A percentile compares a stretch with the other conserved stretches of the same genome.
phyloP scores from a whole-genome alignment of 1,284 basidiomycete species.

The Ustilago trichophora region DNA sequence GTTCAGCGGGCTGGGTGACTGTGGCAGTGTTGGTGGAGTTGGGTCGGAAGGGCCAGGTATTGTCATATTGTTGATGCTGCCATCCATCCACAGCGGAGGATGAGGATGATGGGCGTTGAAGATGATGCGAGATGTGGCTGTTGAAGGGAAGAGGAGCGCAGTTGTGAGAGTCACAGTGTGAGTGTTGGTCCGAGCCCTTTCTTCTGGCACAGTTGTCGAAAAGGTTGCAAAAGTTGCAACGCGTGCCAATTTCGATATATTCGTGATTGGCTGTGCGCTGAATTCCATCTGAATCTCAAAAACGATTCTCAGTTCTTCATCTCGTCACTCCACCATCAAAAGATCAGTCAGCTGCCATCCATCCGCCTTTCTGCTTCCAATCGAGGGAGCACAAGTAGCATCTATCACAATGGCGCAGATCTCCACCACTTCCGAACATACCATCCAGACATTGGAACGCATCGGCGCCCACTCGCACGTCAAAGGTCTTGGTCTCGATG shows the following conservation, averaged over 20 bases:
- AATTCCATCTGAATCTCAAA: no score
- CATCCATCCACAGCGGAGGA: not conserved
- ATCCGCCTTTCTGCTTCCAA: not conserved
- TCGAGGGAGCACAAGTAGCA: not conserved
- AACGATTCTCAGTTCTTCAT: no score
- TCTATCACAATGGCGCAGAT: conserved; percentile 50
- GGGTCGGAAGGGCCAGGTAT: conserved; percentile 12
- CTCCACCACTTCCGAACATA: conserved; percentile 54
- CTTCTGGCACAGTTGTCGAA: conserved; percentile 2
- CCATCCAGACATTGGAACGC: conserved; percentile 61
- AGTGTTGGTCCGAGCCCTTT: conserved; percentile 33
- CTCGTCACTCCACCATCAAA: conserved; percentile 3
- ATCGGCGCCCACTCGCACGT: conserved; percentile 65
- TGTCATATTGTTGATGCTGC: conserved; percentile 5
- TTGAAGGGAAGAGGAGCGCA: not conserved
- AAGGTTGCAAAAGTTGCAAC: not conserved
- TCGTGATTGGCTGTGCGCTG: conserved; percentile 5
- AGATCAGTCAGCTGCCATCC: no score
- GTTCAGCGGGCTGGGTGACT: conserved; percentile 5
- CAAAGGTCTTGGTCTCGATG: conserved; percentile 81
- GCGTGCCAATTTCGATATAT: not conserved
- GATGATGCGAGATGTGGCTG: not conserved
- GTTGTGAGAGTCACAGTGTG: not conserved
- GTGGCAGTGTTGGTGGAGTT: not conserved
- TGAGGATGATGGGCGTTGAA: not conserved